Evolutionary conservation across 1,139 yeast species (phyloP).

Genomic region (Yamadazyma mexicana): DNA sequence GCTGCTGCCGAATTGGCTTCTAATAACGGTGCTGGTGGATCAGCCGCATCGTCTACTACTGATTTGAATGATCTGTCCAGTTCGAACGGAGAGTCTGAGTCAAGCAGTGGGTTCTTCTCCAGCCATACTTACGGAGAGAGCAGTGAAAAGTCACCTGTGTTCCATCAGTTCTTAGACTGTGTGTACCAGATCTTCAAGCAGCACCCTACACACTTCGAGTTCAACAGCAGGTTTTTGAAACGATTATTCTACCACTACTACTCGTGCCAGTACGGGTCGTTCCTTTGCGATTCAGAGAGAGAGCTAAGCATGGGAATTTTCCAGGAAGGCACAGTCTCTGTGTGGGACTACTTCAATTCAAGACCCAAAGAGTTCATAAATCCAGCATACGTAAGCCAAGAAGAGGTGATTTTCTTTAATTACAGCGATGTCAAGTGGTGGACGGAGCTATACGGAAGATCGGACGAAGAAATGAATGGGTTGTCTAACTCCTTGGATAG

Average conservation of each 20-base stretch:
- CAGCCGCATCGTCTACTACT: slow-evolving; percentile 11
- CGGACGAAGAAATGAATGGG: slow-evolving; percentile 80
- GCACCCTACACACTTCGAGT: slow-evolving; percentile 74
- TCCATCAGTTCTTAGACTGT: slow-evolving; percentile 91
- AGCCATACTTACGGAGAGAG: slow-evolving; percentile 37
- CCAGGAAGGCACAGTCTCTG: slow-evolving; percentile 61
- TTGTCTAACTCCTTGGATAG: slow-evolving; percentile 44
- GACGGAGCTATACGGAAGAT: slow-evolving; percentile 78
- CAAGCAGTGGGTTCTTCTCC: slow-evolving; percentile 12
- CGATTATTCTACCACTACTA: slow-evolving; percentile 83
- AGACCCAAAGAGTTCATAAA: slow-evolving; percentile 72
- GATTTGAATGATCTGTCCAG: slow-evolving; percentile 11
- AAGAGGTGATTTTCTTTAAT: slow-evolving; percentile 64
- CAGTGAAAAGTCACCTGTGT: slow-evolving; percentile 73
- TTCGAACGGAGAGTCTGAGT: slow-evolving; percentile 12
- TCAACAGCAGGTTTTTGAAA: slow-evolving; percentile 83
- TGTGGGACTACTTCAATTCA: slow-evolving; percentile 91
- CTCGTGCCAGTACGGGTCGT: slow-evolving; percentile 94
- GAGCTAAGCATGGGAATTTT: slow-evolving; percentile 47
- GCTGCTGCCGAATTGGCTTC: slow-evolving; percentile 9
- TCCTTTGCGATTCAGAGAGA: slow-evolving; percentile 70
- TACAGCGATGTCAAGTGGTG: slow-evolving; percentile 76
- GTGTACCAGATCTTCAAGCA: slow-evolving; percentile 78
- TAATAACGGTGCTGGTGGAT: neutral
- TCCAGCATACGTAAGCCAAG: slow-evolving; percentile 33